A percentile compares a stretch with the other conserved stretches of the same genome.
phyloP scores from a whole-genome alignment of 768 basidiomycete species.

The Auriculariales sp. region DNA sequence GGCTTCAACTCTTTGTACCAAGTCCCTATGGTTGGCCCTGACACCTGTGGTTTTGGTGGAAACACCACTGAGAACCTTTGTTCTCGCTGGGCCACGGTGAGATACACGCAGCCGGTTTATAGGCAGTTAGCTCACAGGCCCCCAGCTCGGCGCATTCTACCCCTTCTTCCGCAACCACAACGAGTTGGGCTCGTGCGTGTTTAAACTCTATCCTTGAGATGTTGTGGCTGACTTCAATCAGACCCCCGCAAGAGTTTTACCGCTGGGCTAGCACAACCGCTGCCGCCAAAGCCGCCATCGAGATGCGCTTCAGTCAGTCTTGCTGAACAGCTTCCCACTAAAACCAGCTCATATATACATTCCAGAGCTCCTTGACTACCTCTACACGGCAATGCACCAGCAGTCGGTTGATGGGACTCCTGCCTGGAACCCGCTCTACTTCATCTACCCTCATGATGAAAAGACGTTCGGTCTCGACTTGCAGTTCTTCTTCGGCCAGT shows the following conservation, averaged over 20 bases:
- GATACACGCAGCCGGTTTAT: too few relatives aligned
- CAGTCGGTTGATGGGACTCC: slow-evolving; percentile 44
- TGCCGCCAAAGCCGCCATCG: slow-evolving; percentile 44
- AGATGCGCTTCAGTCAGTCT: slow-evolving; percentile 35
- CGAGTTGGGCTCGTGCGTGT: background rate
- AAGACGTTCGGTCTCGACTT: slow-evolving; percentile 46
- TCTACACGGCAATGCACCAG: slow-evolving; percentile 56
- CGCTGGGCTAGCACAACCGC: slow-evolving; percentile 40
- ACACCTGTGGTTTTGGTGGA: slow-evolving; percentile 54
- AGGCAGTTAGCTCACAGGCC: too few relatives aligned
- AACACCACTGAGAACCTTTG: slow-evolving; percentile 57
- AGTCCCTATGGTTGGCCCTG: slow-evolving; percentile 63
- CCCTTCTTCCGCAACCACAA: slow-evolving; percentile 57
- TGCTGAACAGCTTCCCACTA: background rate
- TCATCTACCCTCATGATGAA: slow-evolving; percentile 48
- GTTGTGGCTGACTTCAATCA: too few relatives aligned
- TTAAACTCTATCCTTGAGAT: too few relatives aligned
- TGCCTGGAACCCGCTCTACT: slow-evolving; percentile 50
- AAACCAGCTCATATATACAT: too few relatives aligned
- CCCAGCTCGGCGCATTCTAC: slow-evolving; percentile 63
- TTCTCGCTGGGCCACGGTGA: slow-evolving; percentile 63
- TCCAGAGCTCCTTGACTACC: slow-evolving; percentile 52
- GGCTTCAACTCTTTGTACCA: slow-evolving; percentile 53
- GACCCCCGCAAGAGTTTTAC: slow-evolving; percentile 53
- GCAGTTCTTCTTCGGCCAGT: slow-evolving; percentile 57